Percentiles rank a stretch among this genome's conserved stretches.
Evolutionary conservation across 306 rosid genomes (phyloP).

Genomic region (Medicago lupulina): DNA sequence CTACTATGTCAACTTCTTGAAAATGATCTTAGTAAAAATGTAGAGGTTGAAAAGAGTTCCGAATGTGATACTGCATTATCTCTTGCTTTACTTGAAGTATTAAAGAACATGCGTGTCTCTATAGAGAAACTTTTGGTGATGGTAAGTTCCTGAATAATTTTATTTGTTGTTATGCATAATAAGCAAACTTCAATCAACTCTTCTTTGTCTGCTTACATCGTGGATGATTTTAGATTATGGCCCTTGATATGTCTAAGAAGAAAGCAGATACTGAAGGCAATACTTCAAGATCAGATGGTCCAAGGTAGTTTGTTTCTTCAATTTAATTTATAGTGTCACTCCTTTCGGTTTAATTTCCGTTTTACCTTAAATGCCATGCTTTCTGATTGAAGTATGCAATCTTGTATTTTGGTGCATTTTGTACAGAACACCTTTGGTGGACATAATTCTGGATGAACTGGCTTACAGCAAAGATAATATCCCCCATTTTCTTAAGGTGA

Average conservation of each 20-base stretch:
- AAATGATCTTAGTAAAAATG: conserved; percentile 48
- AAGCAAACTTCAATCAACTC: conserved; percentile 20
- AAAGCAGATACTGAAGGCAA: conserved; percentile 69
- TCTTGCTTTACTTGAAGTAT: conserved; percentile 65
- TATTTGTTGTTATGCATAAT: conserved; percentile 23
- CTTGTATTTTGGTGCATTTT: conserved; percentile 45
- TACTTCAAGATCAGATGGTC: conserved; percentile 77
- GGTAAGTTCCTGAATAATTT: conserved; percentile 50
- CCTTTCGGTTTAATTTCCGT: background rate
- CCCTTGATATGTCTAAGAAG: conserved; percentile 77
- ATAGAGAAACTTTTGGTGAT: conserved; percentile 66
- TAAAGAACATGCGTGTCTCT: conserved; percentile 60
- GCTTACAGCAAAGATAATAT: conserved; percentile 65
- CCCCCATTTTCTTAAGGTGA: conserved; percentile 79
- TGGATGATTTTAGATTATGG: conserved; percentile 63
- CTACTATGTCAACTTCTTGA: conserved; percentile 57
- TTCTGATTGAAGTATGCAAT: conserved; percentile 20
- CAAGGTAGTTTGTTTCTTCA: conserved; percentile 59
- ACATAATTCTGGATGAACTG: conserved; percentile 79
- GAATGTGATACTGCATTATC: conserved; percentile 49
- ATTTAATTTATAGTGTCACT: conserved; percentile 15
- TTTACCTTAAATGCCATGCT: conserved; percentile 6
- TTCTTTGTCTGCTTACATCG: conserved; percentile 44
- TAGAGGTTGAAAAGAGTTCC: conserved; percentile 45
- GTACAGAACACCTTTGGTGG: conserved; percentile 77